phyloP scores from a whole-genome alignment of 2,329 filamentous ascomycete species.

The Microcyclospora pomicola region DNA sequence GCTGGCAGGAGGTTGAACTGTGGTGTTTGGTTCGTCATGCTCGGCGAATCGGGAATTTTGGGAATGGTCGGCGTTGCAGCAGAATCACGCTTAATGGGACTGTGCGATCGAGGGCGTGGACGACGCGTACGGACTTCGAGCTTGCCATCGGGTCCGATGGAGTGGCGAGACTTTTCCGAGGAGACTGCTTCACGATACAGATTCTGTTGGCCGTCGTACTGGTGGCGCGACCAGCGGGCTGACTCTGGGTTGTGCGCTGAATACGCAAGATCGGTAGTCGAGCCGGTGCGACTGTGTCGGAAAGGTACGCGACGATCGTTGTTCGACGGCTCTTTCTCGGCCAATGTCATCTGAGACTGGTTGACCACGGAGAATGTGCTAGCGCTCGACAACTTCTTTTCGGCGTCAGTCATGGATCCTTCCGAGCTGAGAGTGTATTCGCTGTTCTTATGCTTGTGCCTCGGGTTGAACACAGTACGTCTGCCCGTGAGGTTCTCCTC shows the following conservation, averaged over 20 bases:
- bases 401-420: slow-evolving; percentile 40
- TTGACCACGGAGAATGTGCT: slow-evolving; percentile 29
- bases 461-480: slow-evolving; percentile 23
- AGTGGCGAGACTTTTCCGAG: slow-evolving; percentile 24
- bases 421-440: slow-evolving; percentile 35
- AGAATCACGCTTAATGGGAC: not conserved
- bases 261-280: slow-evolving; percentile 42
- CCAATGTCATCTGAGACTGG: slow-evolving; percentile 21
- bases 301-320: slow-evolving; percentile 53
- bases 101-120: not conserved
- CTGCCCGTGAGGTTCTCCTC: slow-evolving; percentile 67
- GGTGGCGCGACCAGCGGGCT: slow-evolving; percentile 40
- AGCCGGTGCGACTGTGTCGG: slow-evolving; percentile 58
- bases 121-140: slow-evolving; percentile 5
- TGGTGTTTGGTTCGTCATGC: too few relatives aligned
- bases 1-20: slow-evolving; percentile 2
- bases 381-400: slow-evolving; percentile 37
- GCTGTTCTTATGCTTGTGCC: slow-evolving; percentile 63
- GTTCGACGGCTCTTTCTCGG: slow-evolving; percentile 23
- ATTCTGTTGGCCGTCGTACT: slow-evolving; percentile 37
- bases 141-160: slow-evolving; percentile 14
- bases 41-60: not conserved
- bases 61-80: not conserved
- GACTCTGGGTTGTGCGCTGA: slow-evolving; percentile 36
- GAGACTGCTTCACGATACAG: slow-evolving; percentile 21